phyloP scores from a whole-genome alignment of 192 early-diverging fungal genomes.

The Entomortierella beljakovae region DNA sequence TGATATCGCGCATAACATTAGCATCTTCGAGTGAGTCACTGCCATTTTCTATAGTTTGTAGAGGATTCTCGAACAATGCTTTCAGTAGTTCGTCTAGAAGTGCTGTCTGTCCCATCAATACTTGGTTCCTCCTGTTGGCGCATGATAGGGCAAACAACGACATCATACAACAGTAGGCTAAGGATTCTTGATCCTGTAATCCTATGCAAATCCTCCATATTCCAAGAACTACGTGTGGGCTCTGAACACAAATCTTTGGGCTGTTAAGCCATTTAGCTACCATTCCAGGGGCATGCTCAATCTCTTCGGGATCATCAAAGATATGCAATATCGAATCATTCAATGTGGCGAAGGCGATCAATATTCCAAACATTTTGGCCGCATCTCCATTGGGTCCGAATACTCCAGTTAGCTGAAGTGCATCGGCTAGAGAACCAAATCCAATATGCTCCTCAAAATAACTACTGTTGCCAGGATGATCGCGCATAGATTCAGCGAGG shows the following conservation, averaged over 20 bases:
- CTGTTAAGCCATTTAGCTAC: slow-evolving; percentile 45
- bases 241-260: slow-evolving; percentile 40
- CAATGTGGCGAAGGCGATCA: slow-evolving; percentile 68
- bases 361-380: slow-evolving; percentile 64
- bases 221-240: slow-evolving; percentile 37
- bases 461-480: slow-evolving; percentile 58
- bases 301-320: slow-evolving; percentile 49
- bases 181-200: slow-evolving; percentile 49
- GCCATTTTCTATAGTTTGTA: slow-evolving; percentile 8
- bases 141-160: slow-evolving; percentile 58
- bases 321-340: slow-evolving; percentile 57
- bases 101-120: slow-evolving; percentile 63
- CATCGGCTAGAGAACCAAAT: slow-evolving; percentile 66
- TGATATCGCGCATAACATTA: slow-evolving; percentile 47
- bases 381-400: slow-evolving; percentile 51
- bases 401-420: slow-evolving; percentile 64
- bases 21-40: slow-evolving; percentile 13
- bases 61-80: slow-evolving; percentile 41
- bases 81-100: slow-evolving; percentile 58
- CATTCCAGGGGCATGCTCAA: slow-evolving; percentile 37
- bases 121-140: slow-evolving; percentile 66
- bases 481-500: slow-evolving; percentile 65
- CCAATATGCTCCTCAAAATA: slow-evolving; percentile 67
- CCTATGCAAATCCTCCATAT: slow-evolving; percentile 55
- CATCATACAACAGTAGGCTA: slow-evolving; percentile 54